Conservation (phyloP, 352 stramenopile species). For the Phytophthora palmivora region DNA sequence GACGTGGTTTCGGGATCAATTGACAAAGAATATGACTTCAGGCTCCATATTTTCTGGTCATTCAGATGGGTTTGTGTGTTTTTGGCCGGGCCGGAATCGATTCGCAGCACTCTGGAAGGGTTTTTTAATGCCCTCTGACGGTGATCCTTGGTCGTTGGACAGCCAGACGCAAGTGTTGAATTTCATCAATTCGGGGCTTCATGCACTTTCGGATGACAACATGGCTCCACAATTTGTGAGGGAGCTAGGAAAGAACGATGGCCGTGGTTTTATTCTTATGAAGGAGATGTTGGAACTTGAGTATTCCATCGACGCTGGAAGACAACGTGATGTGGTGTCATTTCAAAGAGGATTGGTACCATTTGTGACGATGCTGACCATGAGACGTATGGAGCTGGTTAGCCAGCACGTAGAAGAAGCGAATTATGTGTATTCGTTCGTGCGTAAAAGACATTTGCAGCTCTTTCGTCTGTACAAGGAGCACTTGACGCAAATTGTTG, state of each 20-base stretch:
- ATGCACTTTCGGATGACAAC: conserved; percentile 40
- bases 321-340: conserved; percentile 36
- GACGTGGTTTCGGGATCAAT: too few relatives aligned
- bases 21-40: conserved; percentile 27
- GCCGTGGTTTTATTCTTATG: conserved; percentile 36
- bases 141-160: conserved; percentile 29
- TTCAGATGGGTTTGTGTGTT: conserved; percentile 39
- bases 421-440: conserved; percentile 47
- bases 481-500: conserved; percentile 41
- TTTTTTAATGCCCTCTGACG: conserved; percentile 31
- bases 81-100: conserved; percentile 26
- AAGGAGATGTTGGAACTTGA: conserved; percentile 33
- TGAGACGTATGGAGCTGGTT: conserved; percentile 45
- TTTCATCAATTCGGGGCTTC: conserved; percentile 52
- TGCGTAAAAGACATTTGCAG: conserved; percentile 32
- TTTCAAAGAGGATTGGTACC: conserved; percentile 48
- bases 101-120: conserved; percentile 44
- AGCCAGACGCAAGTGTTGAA: conserved; percentile 47
- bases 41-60: conserved; percentile 26
- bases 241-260: conserved; percentile 37
- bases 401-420: conserved; percentile 45
- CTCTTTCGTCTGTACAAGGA: conserved; percentile 39
- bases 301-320: conserved; percentile 43
- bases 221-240: conserved; percentile 44
- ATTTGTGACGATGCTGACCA: conserved; percentile 42